Conservation (phyloP, 768 basidiomycete genomes). For the Termitomyces bulborhizus region DNA sequence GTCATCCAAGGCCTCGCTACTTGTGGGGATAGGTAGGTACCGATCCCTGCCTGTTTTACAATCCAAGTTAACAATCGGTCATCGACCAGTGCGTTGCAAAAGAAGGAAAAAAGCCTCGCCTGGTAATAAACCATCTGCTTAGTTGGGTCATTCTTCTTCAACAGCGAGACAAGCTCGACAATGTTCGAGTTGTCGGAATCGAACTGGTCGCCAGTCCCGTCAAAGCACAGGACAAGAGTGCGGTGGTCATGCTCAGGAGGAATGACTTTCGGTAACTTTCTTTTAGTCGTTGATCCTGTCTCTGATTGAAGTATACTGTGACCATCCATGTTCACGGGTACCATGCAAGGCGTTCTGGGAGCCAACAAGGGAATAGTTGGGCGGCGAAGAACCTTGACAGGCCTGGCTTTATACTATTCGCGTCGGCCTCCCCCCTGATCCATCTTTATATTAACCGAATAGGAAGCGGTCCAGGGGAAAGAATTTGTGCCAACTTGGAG, state of each 20-base stretch:
- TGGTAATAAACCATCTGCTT: slow-evolving; percentile 59
- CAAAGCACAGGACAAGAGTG: slow-evolving; percentile 49
- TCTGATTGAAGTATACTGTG: not conserved
- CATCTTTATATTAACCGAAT: too few relatives aligned
- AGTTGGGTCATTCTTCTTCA: slow-evolving; percentile 45
- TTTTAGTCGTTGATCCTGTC: slow-evolving; percentile 2
- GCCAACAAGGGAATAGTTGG: too few relatives aligned
- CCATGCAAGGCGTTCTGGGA: too few relatives aligned
- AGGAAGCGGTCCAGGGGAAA: too few relatives aligned
- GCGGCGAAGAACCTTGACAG: too few relatives aligned
- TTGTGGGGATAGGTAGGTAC: slow-evolving; percentile 39
- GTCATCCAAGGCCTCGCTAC: slow-evolving; percentile 29
- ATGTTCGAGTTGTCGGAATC: slow-evolving; percentile 51
- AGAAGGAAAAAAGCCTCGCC: slow-evolving; percentile 18
- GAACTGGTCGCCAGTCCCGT: slow-evolving; percentile 51
- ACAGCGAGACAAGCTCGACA: slow-evolving; percentile 40
- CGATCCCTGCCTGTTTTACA: slow-evolving; percentile 38
- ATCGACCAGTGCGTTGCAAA: not conserved
- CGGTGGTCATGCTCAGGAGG: slow-evolving; percentile 34
- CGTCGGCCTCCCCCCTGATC: too few relatives aligned
- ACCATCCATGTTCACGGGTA: too few relatives aligned
- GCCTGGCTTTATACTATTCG: too few relatives aligned
- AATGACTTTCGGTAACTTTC: slow-evolving; percentile 24
- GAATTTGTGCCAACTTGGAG: too few relatives aligned
- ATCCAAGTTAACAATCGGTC: not conserved